Evolutionary conservation across 2,329 filamentous ascomycete genomes (phyloP).

Genomic region (Trichoderma afroharzianum): DNA sequence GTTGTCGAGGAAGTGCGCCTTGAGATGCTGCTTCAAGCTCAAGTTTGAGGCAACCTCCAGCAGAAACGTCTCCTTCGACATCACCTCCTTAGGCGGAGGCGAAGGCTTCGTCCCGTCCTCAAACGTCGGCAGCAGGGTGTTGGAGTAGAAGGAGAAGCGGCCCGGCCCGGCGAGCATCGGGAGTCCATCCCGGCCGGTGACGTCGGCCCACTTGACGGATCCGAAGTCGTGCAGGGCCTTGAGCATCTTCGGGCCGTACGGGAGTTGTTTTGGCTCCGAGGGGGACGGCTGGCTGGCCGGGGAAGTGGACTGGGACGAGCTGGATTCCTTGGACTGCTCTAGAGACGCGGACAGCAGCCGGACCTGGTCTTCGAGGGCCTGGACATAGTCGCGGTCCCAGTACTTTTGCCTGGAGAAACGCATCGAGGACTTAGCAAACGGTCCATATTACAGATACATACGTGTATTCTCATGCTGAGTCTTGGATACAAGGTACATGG

Average conservation of each 20-base stretch:
- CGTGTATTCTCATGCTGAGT: neutral
- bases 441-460: neutral
- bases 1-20: conserved; percentile 7
- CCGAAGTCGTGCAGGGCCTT: conserved; percentile 4
- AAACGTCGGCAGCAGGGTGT: conserved; percentile 13
- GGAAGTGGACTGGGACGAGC: neutral
- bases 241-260: conserved; percentile 6
- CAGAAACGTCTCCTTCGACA: neutral
- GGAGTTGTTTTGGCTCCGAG: neutral
- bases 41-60: conserved; percentile 7
- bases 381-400: conserved; percentile 17
- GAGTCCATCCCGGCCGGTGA: neutral
- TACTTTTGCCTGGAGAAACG: conserved; percentile 9
- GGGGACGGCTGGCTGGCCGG: neutral
- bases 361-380: conserved; percentile 11
- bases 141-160: neutral
- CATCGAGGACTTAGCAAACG: neutral
- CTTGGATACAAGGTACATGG: neutral
- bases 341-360: conserved; percentile 9
- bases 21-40: conserved; percentile 13
- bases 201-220: conserved; percentile 4
- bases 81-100: neutral
- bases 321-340: neutral
- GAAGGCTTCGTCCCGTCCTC: neutral
- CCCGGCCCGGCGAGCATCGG: conserved; percentile 5